Evolutionary conservation across 768 basidiomycete species (phyloP), one percentile per base, ranked within the genome.

Genomic region (Lanmaoa pseudosensibilis): DNA sequence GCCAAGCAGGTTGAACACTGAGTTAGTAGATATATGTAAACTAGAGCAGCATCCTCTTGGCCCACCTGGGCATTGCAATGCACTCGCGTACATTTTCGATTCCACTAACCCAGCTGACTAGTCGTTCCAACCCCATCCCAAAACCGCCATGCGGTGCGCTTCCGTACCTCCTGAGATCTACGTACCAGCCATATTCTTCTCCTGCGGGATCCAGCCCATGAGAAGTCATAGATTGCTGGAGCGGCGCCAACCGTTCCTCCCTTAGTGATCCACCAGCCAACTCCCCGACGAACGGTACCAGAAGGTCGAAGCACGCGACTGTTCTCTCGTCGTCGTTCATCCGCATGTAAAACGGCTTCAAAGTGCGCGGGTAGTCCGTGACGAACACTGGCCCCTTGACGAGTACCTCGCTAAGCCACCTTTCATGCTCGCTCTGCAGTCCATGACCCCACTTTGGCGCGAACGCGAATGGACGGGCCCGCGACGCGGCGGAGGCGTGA

Each of bases 281-380:
- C 73, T 99, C 97, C 5, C 96, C 96, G 2, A 94, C 75, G 23
- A 81, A 74, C 0, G 96, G 97, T 6, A 98, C 84, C 50, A 99
- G 81, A 18, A 99, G 79, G 69, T 99, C 97, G 65, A 99, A 97
- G 74, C 96, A 98, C n/a, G 88, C 92, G 4, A 92, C 93, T 0
- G 92, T 88, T 58, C 66, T 60, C 43, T 71, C 72, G 39, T 78
- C 73, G 53, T 74, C 75, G 65, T 92, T 92, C 40, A 68, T 69
- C 36, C 91, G 85, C 97, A 98, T 98, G 75, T 99, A 99, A 76
- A 98, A 98, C 9, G 97, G 94, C 72, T 99, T 99, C 59, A 92
- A 70, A 2, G 68, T 49, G 5, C 78, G 72, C 2, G 97, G 96
- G 68, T 98, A 99, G 69, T 96, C 87, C 15, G 86, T 91, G 52